Base-by-base conservation (phyloP, 2,329 filamentous ascomycete species). In the Neonectria magnoliae region DNA sequence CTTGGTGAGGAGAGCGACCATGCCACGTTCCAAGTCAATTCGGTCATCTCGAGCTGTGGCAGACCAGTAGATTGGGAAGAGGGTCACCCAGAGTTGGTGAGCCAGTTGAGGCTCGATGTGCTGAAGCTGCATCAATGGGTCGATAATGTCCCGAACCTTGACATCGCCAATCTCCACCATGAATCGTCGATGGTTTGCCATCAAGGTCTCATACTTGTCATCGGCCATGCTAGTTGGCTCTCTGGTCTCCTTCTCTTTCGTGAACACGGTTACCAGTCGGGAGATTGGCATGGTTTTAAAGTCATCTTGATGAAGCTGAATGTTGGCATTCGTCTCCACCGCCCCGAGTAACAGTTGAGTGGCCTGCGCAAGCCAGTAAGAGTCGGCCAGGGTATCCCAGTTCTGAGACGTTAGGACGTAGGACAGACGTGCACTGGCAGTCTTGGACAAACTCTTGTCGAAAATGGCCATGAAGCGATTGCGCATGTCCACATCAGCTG, bases 391-490 rank as follows among this genome's bases (percentile, higher is more conserved):
- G 0, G 93, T 97, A 76, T 98, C 95, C 96, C 96, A 99, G 73
- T 98, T 98, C 77, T 99, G 97, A 25, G 92, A 91, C 0, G 90
- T 90, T 60, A 99, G 87, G 4, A 98, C 91, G 80, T 98, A 98
- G 64, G 91, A 91, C 42, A 99, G 85, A 41, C 97, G 91, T 62
- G 93, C 93, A 74, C 92, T 97, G 1, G 94, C 95, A 8, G 93
- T 93, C 75, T 94, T 93, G n/a, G 94, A 97, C 69, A 99, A 83
- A 76, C 94, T 97, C 79, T 92, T 93, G 79, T 98, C 95, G 71
- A 99, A 98, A 68, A 99, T 98, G 20, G 88, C 88, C 90, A 99
- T 93, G 82, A 99, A 99, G 14, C 95, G 91, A 74, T 97, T 97
- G 48, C 96, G 92, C 93, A 98, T 98, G 62, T 97, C 92, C 13